Evolutionary conservation across 2,329 filamentous ascomycete species (phyloP).

Genomic region (Hymenoscyphus occultus): DNA sequence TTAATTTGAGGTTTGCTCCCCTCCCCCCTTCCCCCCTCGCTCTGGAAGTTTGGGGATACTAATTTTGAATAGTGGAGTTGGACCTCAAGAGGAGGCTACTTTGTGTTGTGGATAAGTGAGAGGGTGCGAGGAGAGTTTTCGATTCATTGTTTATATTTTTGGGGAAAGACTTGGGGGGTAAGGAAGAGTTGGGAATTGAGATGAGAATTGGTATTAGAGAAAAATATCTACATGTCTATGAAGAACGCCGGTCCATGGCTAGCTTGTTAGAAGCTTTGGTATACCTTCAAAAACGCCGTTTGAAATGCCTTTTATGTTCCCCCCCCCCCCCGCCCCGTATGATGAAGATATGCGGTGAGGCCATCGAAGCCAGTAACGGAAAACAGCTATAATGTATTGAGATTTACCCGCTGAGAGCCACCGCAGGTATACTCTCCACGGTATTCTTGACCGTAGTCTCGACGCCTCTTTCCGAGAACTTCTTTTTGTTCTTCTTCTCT

Average conservation of each 20-base stretch:
- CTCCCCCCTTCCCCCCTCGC: not conserved
- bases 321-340: not conserved
- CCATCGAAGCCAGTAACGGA: no score
- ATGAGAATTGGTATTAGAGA: not conserved
- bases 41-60: not conserved
- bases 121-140: not conserved
- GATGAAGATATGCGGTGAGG: not conserved
- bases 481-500: conserved; percentile 23
- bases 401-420: conserved; percentile 10
- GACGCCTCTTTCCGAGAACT: conserved; percentile 23
- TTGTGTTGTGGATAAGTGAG: conserved; percentile 27
- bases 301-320: not conserved
- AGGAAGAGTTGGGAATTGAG: not conserved
- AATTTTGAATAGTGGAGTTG: conserved; percentile 13
- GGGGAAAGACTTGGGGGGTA: not conserved
- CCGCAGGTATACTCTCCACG: not conserved
- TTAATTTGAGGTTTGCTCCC: conserved; percentile 35
- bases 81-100: conserved; percentile 25
- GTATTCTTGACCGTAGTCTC: conserved; percentile 14
- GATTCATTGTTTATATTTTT: not conserved
- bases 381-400: not conserved
- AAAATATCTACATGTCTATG: not conserved
- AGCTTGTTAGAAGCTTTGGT: not conserved
- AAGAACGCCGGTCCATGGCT: conserved; percentile 8
- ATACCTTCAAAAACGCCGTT: conserved; percentile 1